Evolutionary conservation across 331 rosid species (phyloP).

Genomic region (Cydonia oblonga): DNA sequence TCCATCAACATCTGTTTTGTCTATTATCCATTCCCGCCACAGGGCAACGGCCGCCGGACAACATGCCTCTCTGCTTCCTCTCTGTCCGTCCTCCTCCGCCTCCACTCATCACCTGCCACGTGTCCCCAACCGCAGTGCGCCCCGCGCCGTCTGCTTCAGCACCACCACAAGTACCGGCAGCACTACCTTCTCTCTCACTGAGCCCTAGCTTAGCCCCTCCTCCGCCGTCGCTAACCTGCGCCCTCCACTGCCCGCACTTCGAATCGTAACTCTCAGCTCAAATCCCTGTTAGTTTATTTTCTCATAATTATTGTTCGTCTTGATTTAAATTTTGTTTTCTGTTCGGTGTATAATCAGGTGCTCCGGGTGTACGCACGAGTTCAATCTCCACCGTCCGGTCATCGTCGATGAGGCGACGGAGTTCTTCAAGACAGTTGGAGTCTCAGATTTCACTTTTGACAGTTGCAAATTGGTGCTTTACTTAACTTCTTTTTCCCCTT

Average conservation of each 20-base stretch:
- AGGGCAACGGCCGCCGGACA: not conserved
- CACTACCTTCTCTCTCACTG: conserved; percentile 10
- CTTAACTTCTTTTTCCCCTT: not conserved
- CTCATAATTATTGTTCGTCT: not conserved
- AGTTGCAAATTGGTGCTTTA: conserved; percentile 48
- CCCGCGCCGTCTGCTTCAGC: conserved; percentile 18
- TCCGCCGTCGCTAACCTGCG: conserved; percentile 42
- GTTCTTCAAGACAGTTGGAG: conserved; percentile 53
- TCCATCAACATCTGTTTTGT: not conserved
- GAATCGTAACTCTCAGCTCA: conserved; percentile 34
- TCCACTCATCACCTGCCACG: conserved; percentile 25
- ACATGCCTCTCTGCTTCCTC: conserved; percentile 42
- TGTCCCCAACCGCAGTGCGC: conserved; percentile 11
- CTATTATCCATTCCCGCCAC: conserved; percentile 60
- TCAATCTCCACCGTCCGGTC: conserved; percentile 69
- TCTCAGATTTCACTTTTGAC: conserved; percentile 55
- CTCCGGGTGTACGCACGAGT: conserved; percentile 84
- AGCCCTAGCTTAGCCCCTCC: conserved; percentile 21
- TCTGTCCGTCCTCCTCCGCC: conserved; percentile 32
- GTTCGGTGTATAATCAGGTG: conserved; percentile 37
- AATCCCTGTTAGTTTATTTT: not conserved
- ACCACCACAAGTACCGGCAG: not conserved
- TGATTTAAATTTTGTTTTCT: not conserved
- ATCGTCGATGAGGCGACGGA: conserved; percentile 61
- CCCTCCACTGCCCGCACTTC: conserved; percentile 75